A percentile compares a stretch with the other conserved stretches of the same genome.
phyloP scores from a whole-genome alignment of 768 basidiomycete species.

The Chalciporus piperatus region DNA sequence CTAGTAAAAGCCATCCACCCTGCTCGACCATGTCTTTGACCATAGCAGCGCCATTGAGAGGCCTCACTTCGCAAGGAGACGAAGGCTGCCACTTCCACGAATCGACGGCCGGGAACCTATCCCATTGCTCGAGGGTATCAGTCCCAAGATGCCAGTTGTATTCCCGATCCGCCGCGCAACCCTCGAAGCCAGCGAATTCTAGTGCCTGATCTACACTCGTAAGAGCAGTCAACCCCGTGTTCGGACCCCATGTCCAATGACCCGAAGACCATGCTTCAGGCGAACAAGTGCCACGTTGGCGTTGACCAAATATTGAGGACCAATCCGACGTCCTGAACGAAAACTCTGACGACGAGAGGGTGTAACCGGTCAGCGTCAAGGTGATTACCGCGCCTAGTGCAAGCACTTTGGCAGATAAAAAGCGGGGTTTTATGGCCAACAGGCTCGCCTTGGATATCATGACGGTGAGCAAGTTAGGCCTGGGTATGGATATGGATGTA shows the following conservation, averaged over 20 bases:
- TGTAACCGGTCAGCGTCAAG: conserved; percentile 28
- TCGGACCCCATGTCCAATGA: conserved; percentile 41
- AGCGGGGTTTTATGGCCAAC: conserved; percentile 19
- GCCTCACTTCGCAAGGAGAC: conserved; percentile 40
- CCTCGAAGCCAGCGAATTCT: conserved; percentile 53
- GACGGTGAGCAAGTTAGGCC: background rate
- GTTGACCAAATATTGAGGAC: conserved; percentile 24
- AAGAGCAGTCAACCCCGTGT: conserved; percentile 35
- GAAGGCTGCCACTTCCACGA: conserved; percentile 56
- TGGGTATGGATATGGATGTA: background rate
- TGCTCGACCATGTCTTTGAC: conserved; percentile 59
- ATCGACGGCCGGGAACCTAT: conserved; percentile 51
- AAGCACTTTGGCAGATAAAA: conserved; percentile 22
- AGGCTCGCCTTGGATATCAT: conserved; percentile 7
- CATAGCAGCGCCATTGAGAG: conserved; percentile 41
- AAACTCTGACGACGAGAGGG: conserved; percentile 23
- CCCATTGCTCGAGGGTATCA: conserved; percentile 46
- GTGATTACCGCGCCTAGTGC: conserved; percentile 26
- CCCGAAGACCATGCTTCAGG: conserved; percentile 37
- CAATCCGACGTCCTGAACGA: conserved; percentile 17
- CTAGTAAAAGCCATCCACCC: conserved; percentile 70
- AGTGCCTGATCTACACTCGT: conserved; percentile 43
- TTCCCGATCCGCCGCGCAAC: conserved; percentile 63
- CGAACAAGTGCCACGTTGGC: conserved; percentile 31
- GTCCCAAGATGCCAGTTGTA: conserved; percentile 61